Evolutionary conservation across 2,329 filamentous ascomycete species (phyloP).

Genomic region (Alternaria ventricosa): DNA sequence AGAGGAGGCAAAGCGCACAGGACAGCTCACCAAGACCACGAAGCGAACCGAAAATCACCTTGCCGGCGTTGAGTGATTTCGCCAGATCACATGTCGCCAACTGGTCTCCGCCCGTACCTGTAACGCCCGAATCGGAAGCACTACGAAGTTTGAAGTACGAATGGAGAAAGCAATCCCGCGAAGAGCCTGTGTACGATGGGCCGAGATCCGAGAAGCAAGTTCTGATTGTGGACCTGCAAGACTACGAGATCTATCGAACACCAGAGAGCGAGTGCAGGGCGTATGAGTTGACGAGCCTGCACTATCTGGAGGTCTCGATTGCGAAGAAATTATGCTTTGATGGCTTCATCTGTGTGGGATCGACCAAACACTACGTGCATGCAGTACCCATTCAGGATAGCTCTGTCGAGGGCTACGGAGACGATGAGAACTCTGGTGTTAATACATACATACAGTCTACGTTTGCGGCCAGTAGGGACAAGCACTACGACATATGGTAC

Average conservation of each 20-base stretch:
- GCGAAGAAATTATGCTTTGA: constrained; percentile 31
- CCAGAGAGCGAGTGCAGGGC: not conserved
- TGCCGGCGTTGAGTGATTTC: not conserved
- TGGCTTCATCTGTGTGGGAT: constrained; percentile 54
- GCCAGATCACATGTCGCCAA: constrained; percentile 19
- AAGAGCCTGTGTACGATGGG: not conserved
- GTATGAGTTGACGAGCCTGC: constrained; percentile 15
- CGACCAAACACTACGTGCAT: constrained; percentile 59
- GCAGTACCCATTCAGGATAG: constrained; percentile 63
- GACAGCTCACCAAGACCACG: not conserved
- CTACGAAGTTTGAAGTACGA: constrained; percentile 12
- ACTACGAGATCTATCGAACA: constrained; percentile 35
- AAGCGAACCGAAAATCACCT: not conserved
- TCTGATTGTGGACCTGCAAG: constrained; percentile 23
- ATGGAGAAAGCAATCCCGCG: constrained; percentile 5
- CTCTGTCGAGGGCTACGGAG: constrained; percentile 71
- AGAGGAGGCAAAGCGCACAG: not conserved
- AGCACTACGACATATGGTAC: constrained; percentile 65
- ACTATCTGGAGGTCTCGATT: constrained; percentile 18
- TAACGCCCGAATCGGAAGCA: constrained; percentile 13
- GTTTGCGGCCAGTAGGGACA: constrained; percentile 21
- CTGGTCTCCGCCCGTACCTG: constrained; percentile 12
- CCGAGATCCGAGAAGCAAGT: constrained; percentile 4
- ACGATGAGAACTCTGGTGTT: constrained; percentile 55
- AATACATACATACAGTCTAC: constrained; percentile 70